phyloP scores from a whole-genome alignment of 2,329 filamentous ascomycete genomes.

The Penicillium sp. region DNA sequence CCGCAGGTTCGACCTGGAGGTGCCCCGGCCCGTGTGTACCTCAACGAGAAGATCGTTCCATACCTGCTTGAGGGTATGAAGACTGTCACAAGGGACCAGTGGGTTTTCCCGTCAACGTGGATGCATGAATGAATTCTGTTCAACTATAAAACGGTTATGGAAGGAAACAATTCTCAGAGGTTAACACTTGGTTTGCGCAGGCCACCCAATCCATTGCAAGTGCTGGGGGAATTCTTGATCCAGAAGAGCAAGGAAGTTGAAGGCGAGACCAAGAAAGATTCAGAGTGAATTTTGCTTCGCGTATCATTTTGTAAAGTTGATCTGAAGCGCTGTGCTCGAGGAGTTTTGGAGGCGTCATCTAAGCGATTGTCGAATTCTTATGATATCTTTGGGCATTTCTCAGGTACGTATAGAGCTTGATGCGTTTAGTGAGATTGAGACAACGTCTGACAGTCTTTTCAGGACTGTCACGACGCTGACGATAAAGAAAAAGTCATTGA shows the following conservation, averaged over 20 bases:
- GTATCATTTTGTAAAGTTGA: too few relatives aligned
- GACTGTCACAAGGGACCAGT: conserved; percentile 64
- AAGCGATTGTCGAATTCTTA: too few relatives aligned
- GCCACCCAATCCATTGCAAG: conserved; percentile 62
- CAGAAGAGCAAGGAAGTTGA: conserved; percentile 63
- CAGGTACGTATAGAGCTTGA: too few relatives aligned
- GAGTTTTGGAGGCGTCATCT: too few relatives aligned
- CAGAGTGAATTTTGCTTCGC: neutral
- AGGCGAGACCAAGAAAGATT: conserved; percentile 26
- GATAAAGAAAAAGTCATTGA: too few relatives aligned
- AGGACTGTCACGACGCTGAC: too few relatives aligned
- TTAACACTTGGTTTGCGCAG: conserved; percentile 30
- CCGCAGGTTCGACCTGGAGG: conserved; percentile 58
- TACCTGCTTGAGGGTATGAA: conserved; percentile 70
- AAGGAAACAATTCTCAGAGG: neutral
- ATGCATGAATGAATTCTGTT: neutral
- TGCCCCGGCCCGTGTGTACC: conserved; percentile 62
- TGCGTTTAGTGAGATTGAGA: too few relatives aligned
- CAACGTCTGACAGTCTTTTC: too few relatives aligned
- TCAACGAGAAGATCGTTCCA: conserved; percentile 65
- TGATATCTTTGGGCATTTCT: too few relatives aligned
- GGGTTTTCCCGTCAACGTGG: conserved; percentile 30
- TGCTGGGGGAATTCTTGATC: conserved; percentile 64
- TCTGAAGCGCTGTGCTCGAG: too few relatives aligned
- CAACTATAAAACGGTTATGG: too few relatives aligned